These are phyloP conservation scores for Solanum aculeatissimum DNA, from an alignment of 305 asterid genomes.

Conservation along the genomic window DNA sequence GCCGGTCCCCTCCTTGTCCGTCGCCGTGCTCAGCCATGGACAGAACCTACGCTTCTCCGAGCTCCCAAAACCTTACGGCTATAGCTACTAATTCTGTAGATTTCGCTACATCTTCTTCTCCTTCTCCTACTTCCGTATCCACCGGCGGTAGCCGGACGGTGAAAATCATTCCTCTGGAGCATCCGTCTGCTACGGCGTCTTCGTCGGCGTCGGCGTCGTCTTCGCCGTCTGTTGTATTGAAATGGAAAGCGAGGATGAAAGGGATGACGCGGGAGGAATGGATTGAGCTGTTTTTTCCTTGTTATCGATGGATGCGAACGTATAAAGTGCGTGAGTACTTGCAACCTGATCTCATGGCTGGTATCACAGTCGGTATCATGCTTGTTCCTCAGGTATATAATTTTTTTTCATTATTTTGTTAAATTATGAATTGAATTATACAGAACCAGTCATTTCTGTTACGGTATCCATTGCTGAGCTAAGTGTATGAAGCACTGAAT, in stretches of 20 bases:
- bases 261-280: constrained; percentile 71
- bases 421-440: not conserved
- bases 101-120: not conserved
- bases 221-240: constrained; percentile 6
- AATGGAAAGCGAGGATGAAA: constrained; percentile 53
- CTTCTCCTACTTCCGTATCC: not conserved
- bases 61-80: constrained; percentile 48
- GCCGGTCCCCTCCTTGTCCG: no score
- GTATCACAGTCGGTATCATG: constrained; percentile 95
- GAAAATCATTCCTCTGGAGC: constrained; percentile 66
- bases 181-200: constrained; percentile 33
- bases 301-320: constrained; percentile 87
- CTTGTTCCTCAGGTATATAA: constrained; percentile 86
- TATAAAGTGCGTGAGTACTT: constrained; percentile 78
- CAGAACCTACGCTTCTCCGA: constrained; percentile 55
- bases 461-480: not conserved
- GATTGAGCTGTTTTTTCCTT: constrained; percentile 77
- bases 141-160: constrained; percentile 30
- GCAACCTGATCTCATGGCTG: constrained; percentile 90
- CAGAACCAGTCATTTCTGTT: not conserved
- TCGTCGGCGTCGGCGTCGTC: constrained; percentile 10
- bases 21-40: constrained; percentile 18
- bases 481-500: not conserved
- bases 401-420: not conserved
- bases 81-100: not conserved